Percentiles rank a stretch among this genome's conserved stretches.
Conservation (phyloP, 257 asterid species). For the Solanum sitiens region DNA sequence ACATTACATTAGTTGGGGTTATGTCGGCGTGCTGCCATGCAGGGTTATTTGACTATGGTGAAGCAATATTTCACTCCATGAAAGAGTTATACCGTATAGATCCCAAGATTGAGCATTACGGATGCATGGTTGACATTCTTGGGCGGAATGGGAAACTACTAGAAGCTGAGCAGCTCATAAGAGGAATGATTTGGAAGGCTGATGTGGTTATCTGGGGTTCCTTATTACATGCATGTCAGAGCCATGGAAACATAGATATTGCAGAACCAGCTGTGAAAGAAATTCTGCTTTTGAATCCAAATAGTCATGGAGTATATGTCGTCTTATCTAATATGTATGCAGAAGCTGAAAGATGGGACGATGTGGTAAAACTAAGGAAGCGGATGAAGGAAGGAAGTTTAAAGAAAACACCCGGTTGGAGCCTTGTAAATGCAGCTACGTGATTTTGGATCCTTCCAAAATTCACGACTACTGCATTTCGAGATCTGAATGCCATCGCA, state of each 20-base stretch:
- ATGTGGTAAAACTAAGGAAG: conserved; percentile 47
- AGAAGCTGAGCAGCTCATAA: conserved; percentile 66
- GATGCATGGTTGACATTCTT: conserved; percentile 80
- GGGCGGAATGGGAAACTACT: conserved; percentile 64
- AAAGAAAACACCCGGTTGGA: conserved; percentile 73
- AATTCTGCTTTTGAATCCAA: conserved; percentile 57
- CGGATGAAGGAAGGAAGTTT: conserved; percentile 48
- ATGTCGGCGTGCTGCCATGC: conserved; percentile 78
- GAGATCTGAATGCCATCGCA: background rate
- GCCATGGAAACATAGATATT: conserved; percentile 48
- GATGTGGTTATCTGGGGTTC: conserved; percentile 89
- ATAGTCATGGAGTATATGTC: conserved; percentile 62
- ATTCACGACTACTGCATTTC: background rate
- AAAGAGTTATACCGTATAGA: conserved; percentile 32
- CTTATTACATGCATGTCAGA: conserved; percentile 60
- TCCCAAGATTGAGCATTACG: conserved; percentile 71
- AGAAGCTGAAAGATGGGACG: conserved; percentile 80
- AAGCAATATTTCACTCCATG: conserved; percentile 47
- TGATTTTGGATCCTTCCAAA: conserved; percentile 3
- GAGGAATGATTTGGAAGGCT: conserved; percentile 60
- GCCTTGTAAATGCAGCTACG: conserved; percentile 26
- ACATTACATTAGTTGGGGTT: conserved; percentile 67
- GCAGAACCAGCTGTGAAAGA: conserved; percentile 65
- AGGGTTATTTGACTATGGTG: conserved; percentile 61
- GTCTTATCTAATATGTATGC: conserved; percentile 84